Base-by-base conservation (phyloP, 2,329 filamentous ascomycete genomes). In the Colletotrichum higginsianum region DNA sequence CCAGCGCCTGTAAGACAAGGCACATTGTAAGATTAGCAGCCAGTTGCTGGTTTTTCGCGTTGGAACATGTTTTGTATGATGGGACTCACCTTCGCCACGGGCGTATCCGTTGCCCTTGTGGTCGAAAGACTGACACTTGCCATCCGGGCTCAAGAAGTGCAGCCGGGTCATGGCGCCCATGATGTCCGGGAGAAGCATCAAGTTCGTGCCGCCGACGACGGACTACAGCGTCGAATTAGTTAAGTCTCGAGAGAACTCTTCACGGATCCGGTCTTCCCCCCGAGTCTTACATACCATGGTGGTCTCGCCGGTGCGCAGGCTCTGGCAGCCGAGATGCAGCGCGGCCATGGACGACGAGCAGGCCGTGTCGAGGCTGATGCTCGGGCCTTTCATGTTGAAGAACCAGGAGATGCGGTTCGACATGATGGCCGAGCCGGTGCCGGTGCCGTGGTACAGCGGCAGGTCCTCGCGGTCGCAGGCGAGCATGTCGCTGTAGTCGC, bases 361-460 rank as follows among this genome's bases (percentile, higher is more conserved):
- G 11, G 21, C 81, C 1, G 81, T 82, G 62, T 82, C 76, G 8
- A 82, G 74, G 6, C 78, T 76, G 53, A 82, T 74, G 55, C 76
- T 81, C 0, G 81, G 80, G 6, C 63, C 63, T 11, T 26, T 52
- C 21, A 52, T 11, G 15, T 52, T 15, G 26, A 52, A 52, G 13
- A 12, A 52, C 21, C 26, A 52, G 13, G 49, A 52, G 15, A 52
- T 15, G 21, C 49, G 21, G 49, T 52, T 52, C 11, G 49, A 52
- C 15, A 47, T 47, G 16, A 47, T 16, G 15, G 44, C 16, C 2
- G 44, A 47, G 6, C 44, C 44, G 16, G 15, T 47, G 8, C 44
- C 44, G 7, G 44, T 47, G 16, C 15, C 44, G 7, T 47, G 15
- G 44, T 47, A 26, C 26, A 26, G 26, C 26, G 44, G 44, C 6